Conservation (phyloP, 306 rosid genomes). For the peach (Prunus persica) region DNA sequence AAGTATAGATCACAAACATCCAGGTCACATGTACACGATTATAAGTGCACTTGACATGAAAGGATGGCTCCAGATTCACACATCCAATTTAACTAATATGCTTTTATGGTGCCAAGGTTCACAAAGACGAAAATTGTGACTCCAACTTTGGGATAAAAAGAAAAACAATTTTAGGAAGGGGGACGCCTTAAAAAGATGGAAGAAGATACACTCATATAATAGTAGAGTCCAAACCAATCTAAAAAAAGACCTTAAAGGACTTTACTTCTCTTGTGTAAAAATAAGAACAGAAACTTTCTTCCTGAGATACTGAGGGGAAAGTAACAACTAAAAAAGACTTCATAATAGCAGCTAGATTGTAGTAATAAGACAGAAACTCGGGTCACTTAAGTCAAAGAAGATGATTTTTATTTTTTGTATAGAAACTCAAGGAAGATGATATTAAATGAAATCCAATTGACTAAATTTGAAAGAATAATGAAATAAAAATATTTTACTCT, state of each 20-base stretch:
- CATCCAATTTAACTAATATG: neutral
- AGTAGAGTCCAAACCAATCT: too few relatives aligned
- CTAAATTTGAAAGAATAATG: slow-evolving; percentile 3
- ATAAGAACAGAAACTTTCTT: too few relatives aligned
- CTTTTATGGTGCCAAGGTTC: neutral
- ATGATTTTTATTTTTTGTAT: neutral
- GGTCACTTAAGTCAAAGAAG: neutral
- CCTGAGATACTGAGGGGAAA: too few relatives aligned
- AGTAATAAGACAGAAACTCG: neutral
- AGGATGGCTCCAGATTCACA: neutral
- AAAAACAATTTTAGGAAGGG: too few relatives aligned
- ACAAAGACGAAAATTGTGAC: neutral
- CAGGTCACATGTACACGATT: neutral
- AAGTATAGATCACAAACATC: neutral
- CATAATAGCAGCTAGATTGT: too few relatives aligned
- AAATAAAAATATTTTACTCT: too few relatives aligned
- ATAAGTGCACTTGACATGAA: neutral
- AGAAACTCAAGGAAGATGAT: neutral
- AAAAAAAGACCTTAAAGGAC: too few relatives aligned
- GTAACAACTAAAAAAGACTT: too few relatives aligned
- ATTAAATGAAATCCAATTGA: neutral
- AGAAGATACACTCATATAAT: too few relatives aligned
- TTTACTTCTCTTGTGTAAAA: too few relatives aligned
- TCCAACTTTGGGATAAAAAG: neutral
- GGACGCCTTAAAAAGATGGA: too few relatives aligned